Conservation (phyloP, 179 eudicot species). For the Corrigiola litoralis region DNA sequence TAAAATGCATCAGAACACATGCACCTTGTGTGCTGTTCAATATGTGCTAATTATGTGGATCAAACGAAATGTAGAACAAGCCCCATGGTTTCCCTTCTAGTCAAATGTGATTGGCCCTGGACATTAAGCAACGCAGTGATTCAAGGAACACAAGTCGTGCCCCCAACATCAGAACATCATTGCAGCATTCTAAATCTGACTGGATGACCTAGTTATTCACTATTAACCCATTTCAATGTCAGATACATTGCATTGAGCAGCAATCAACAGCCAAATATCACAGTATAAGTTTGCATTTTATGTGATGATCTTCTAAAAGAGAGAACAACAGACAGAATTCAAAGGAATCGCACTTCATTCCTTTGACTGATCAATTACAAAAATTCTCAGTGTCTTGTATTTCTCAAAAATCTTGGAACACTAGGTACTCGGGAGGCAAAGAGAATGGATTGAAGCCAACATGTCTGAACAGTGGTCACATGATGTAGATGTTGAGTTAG, state of each 20-base stretch:
- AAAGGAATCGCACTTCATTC: slow-evolving; percentile 23
- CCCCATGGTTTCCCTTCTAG: neutral
- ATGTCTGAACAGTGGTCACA: slow-evolving; percentile 15
- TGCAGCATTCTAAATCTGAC: neutral
- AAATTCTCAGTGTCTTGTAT: slow-evolving; percentile 22
- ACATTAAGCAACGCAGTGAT: neutral
- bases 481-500: slow-evolving; percentile 1
- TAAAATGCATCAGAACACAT: too few relatives aligned
- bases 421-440: slow-evolving; percentile 17
- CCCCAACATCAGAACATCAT: neutral
- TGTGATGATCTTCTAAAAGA: slow-evolving; percentile 11
- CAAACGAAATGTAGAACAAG: too few relatives aligned
- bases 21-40: too few relatives aligned
- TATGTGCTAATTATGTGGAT: too few relatives aligned
- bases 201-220: slow-evolving; percentile 21
- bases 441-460: slow-evolving; percentile 15
- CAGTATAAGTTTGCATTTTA: slow-evolving; percentile 22
- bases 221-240: slow-evolving; percentile 23
- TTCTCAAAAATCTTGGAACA: slow-evolving; percentile 20
- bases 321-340: slow-evolving; percentile 18
- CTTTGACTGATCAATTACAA: slow-evolving; percentile 24
- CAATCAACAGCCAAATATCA: slow-evolving; percentile 19
- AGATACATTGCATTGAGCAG: slow-evolving; percentile 24
- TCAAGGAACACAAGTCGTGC: neutral
- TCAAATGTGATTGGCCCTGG: neutral